Conservation (phyloP, 352 stramenopile genomes). For the Phytopythium delawarense region DNA sequence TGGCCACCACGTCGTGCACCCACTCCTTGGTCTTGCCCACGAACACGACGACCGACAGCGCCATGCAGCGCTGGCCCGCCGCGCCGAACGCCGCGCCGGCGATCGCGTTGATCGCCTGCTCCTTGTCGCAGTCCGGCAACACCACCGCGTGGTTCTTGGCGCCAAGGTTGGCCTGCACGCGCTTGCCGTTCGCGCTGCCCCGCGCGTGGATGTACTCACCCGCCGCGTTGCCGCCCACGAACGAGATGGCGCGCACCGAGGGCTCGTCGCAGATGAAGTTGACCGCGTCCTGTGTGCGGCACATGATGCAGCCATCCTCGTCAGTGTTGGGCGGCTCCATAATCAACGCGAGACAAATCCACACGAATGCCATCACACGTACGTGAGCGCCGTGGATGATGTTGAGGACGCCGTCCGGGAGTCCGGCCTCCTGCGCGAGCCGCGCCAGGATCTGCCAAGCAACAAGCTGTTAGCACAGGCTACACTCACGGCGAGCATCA, state of each 20-base stretch:
- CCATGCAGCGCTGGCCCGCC: conserved; percentile 98
- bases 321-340: background rate
- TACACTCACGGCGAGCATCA: background rate
- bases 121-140: conserved; percentile 92
- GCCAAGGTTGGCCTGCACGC: conserved; percentile 95
- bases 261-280: conserved; percentile 94
- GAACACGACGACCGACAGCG: conserved; percentile 93
- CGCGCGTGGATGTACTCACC: conserved; percentile 94
- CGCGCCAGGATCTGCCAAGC: conserved; percentile 78
- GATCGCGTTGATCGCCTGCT: conserved; percentile 84
- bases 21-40: conserved; percentile 93
- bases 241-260: conserved; percentile 95
- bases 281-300: conserved; percentile 72
- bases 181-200: conserved; percentile 88
- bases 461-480: background rate
- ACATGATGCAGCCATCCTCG: conserved; percentile 7
- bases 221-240: conserved; percentile 92
- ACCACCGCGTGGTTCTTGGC: conserved; percentile 99
- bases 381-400: conserved; percentile 87
- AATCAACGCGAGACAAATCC: background rate
- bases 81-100: conserved; percentile 94
- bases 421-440: conserved; percentile 90
- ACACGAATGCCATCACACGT: conserved; percentile 10
- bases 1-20: conserved; percentile 89
- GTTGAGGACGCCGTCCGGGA: conserved; percentile 95